Evolutionary conservation across 2,329 filamentous ascomycete species (phyloP).

Genomic region (Sarocladium strictum): DNA sequence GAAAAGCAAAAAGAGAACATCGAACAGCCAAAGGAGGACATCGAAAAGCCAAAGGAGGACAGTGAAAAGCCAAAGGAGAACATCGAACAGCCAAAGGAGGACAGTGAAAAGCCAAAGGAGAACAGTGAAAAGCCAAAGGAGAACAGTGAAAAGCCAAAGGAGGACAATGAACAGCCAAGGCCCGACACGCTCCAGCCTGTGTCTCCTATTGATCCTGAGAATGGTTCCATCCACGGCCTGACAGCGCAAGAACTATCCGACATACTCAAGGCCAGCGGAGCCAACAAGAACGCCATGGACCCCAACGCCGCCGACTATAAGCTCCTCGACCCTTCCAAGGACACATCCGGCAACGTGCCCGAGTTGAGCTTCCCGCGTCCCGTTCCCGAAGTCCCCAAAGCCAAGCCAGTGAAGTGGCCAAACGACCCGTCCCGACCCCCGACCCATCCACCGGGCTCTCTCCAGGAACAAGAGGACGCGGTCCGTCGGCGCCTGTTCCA

Average conservation of each 20-base stretch:
- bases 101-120: background rate
- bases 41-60: background rate
- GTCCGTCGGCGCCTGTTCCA: conserved; percentile 1
- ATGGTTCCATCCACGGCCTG: no score
- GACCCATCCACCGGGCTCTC: background rate
- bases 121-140: background rate
- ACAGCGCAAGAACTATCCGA: no score
- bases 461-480: background rate
- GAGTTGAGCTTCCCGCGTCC: background rate
- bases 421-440: background rate
- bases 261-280: background rate
- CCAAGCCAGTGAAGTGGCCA: background rate
- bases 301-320: background rate
- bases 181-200: no score
- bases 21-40: background rate
- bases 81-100: background rate
- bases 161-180: no score
- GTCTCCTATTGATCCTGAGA: no score
- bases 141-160: background rate
- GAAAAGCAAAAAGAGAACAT: background rate
- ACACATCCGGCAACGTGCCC: background rate
- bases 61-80: background rate
- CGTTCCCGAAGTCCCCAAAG: background rate
- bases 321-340: background rate
- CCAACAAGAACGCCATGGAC: background rate